Base-by-base conservation (phyloP, 345 rosid genomes). In the Viola odorata region DNA sequence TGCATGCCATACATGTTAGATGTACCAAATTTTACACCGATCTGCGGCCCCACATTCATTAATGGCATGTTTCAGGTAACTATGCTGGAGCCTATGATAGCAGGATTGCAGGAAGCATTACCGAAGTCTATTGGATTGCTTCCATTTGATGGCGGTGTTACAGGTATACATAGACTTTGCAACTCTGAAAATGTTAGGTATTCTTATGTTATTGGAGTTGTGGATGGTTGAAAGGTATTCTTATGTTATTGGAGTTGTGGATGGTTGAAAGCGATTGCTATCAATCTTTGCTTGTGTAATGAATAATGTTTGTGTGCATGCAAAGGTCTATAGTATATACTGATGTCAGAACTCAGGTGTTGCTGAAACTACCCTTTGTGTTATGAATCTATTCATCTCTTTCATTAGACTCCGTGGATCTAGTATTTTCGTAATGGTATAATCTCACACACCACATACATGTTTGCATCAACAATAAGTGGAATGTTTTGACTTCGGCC, bases 91-190 rank as follows among this genome's bases (percentile, higher is more conserved):
- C 96, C 97, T 3, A 82, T 90, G 96, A 80, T 90, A 66, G 69
- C 76, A 5, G 97, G 97, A 47, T 72, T 94, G 72, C 99, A 90
- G 84, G 97, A 88, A 74, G 85, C 87, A 42, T 72, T 94, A 65
- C 97, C 99, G 3, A 94, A 88, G 77, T 88, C 99, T 62, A 85
- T 94, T 66, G 99, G 97, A 70, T 76, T 94, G 71, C 97, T 94
- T 63, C 88, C 95, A 71, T 94, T 90, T 55, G 97, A 94, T 80
- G 91, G 89, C 55, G 97, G 99, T 58, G 87, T 94, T 44, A 60
- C 96, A 80, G 99, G 99, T 94, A 71, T 3, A 50, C 32, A 23
- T 23, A 23, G 32, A 23, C 32, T 23, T 23, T 23, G 32, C 32
- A 7, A 41, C 45, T 39, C 51, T 50, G 53, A 13, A 44, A 54